phyloP scores from a whole-genome alignment of 805 yeast genomes.

The Wickerhamomyces subpelliculosus region DNA sequence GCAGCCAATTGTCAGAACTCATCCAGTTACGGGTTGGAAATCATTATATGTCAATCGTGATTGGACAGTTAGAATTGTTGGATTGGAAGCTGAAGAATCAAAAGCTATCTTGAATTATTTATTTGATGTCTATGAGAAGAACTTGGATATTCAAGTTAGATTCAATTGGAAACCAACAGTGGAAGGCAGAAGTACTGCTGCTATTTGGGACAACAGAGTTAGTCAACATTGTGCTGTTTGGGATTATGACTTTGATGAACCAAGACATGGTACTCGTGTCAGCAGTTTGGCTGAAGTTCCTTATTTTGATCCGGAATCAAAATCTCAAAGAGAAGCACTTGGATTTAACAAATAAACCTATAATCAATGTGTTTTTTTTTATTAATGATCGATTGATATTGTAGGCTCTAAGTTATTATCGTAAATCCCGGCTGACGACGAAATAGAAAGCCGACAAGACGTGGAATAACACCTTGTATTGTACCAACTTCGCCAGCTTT shows the following conservation, averaged over 20 bases:
- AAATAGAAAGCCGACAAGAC: too few species aligned
- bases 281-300: constrained; percentile 49
- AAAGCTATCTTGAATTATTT: constrained; percentile 38
- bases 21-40: constrained; percentile 58
- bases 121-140: constrained; percentile 36
- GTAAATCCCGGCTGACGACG: too few species aligned
- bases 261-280: constrained; percentile 47
- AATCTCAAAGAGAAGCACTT: constrained; percentile 46
- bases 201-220: constrained; percentile 53
- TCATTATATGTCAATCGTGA: constrained; percentile 42
- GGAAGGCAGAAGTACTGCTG: constrained; percentile 39
- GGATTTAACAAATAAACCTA: constrained; percentile 21
- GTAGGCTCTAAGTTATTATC: too few species aligned
- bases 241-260: constrained; percentile 42
- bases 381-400: too few species aligned
- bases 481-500: too few species aligned
- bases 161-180: constrained; percentile 41
- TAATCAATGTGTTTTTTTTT: too few species aligned
- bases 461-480: too few species aligned
- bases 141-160: constrained; percentile 49
- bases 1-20: constrained; percentile 51
- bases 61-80: constrained; percentile 42
- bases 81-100: constrained; percentile 42
- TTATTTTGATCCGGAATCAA: constrained; percentile 39
- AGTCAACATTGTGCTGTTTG: constrained; percentile 43